Percentiles rank a stretch among this genome's conserved stretches.
phyloP scores from a whole-genome alignment of 2,329 filamentous ascomycete genomes.

The Scedosporium apiospermum region DNA sequence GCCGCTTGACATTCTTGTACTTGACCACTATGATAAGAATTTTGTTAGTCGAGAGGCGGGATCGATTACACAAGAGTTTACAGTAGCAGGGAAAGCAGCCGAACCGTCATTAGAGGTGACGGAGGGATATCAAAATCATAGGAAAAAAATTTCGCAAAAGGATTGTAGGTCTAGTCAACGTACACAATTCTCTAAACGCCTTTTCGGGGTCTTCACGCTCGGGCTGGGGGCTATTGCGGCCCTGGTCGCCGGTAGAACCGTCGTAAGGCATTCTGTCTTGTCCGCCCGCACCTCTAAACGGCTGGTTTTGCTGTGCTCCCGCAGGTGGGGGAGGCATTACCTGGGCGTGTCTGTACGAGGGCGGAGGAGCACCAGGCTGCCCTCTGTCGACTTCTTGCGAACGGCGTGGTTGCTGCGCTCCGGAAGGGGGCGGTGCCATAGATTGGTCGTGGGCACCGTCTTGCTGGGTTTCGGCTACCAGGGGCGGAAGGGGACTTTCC shows the following conservation, averaged over 20 bases:
- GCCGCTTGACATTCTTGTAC: slow-evolving; percentile 95
- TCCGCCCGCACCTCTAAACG: background rate
- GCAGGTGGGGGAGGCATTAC: background rate
- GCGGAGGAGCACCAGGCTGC: slow-evolving; percentile 3
- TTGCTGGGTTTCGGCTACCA: slow-evolving; percentile 17
- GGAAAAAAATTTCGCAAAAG: slow-evolving; percentile 1
- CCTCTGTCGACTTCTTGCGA: slow-evolving; percentile 39
- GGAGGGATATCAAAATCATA: slow-evolving; percentile 2
- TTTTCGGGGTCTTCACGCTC: slow-evolving; percentile 41
- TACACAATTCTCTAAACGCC: slow-evolving; percentile 48
- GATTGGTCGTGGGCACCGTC: slow-evolving; percentile 21
- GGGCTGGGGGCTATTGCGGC: slow-evolving; percentile 48
- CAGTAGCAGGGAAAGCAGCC: slow-evolving; percentile 10
- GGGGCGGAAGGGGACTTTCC: slow-evolving; percentile 1
- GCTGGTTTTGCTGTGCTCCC: slow-evolving; percentile 3
- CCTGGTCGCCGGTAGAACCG: slow-evolving; percentile 32
- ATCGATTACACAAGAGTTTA: background rate
- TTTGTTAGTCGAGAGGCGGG: slow-evolving; percentile 27
- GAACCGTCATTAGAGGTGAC: background rate
- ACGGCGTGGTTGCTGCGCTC: slow-evolving; percentile 32
- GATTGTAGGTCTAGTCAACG: slow-evolving; percentile 14
- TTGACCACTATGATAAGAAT: slow-evolving; percentile 58
- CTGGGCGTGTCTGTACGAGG: background rate
- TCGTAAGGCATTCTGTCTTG: slow-evolving; percentile 25
- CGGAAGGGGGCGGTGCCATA: slow-evolving; percentile 40